A percentile compares a stretch with the other conserved stretches of the same genome.
phyloP scores from a whole-genome alignment of 768 basidiomycete species.

The Tulasnella sp. region DNA sequence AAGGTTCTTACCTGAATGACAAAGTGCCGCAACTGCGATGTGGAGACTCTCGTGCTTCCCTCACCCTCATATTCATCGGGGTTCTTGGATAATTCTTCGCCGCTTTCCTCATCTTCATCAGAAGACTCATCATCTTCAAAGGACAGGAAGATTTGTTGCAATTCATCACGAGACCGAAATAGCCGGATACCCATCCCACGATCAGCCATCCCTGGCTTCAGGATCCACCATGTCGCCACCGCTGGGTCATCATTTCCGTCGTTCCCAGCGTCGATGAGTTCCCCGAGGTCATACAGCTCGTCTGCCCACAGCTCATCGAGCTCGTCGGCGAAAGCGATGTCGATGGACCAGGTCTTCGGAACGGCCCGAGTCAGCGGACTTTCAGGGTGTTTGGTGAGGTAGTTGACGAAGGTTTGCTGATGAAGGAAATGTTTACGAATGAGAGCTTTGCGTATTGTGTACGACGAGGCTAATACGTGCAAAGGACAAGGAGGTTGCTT shows the following conservation, averaged over 20 bases:
- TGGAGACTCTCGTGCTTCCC: slow-evolving; percentile 53
- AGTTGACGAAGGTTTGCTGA: slow-evolving; percentile 58
- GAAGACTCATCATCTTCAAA: slow-evolving; percentile 65
- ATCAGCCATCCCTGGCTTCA: slow-evolving; percentile 98
- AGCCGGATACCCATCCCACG: slow-evolving; percentile 91
- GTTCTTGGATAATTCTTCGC: slow-evolving; percentile 32
- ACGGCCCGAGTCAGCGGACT: slow-evolving; percentile 53
- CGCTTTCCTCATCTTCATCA: slow-evolving; percentile 42
- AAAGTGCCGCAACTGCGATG: slow-evolving; percentile 90
- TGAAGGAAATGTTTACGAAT: slow-evolving; percentile 94
- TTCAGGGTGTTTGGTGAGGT: slow-evolving; percentile 63
- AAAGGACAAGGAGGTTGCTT: background rate
- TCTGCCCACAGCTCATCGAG: slow-evolving; percentile 90
- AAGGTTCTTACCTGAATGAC: slow-evolving; percentile 74
- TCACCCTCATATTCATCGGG: slow-evolving; percentile 34
- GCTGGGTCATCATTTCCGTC: slow-evolving; percentile 34
- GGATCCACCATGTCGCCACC: slow-evolving; percentile 72
- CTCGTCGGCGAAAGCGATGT: slow-evolving; percentile 88
- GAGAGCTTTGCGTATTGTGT: slow-evolving; percentile 85
- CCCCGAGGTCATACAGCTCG: slow-evolving; percentile 84
- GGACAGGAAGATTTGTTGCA: slow-evolving; percentile 70
- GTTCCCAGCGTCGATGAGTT: slow-evolving; percentile 48
- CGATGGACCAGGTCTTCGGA: slow-evolving; percentile 78
- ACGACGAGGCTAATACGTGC: slow-evolving; percentile 65
- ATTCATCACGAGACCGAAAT: slow-evolving; percentile 70